These are phyloP conservation scores for Chenopodium formosanum DNA, from an alignment of 148 eudicot genomes.

Conservation along the genomic window DNA sequence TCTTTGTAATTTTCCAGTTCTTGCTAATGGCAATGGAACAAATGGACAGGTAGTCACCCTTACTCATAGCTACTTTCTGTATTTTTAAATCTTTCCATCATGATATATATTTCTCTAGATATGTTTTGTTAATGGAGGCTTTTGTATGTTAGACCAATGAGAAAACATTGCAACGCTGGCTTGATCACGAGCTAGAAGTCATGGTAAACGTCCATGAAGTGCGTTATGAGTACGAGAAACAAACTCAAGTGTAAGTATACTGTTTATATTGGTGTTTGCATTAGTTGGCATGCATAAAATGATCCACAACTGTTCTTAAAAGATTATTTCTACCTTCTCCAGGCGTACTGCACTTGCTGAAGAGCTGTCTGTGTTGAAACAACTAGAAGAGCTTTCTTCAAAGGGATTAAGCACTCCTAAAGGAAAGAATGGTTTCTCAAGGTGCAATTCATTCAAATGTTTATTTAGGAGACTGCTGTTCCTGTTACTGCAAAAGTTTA, in stretches of 20 bases:
- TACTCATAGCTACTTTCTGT: neutral
- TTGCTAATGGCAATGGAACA: constrained; percentile 65
- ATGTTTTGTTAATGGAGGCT: constrained; percentile 5
- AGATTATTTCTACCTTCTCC: constrained; percentile 29
- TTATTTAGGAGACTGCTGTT: neutral
- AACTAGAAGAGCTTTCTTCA: constrained; percentile 78
- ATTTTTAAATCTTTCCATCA: neutral
- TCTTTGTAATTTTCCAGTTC: constrained; percentile 44
- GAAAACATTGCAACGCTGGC: constrained; percentile 93
- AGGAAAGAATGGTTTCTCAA: constrained; percentile 84
- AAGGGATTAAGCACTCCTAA: constrained; percentile 92
- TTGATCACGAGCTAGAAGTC: constrained; percentile 96
- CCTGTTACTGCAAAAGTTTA: constrained; percentile 3
- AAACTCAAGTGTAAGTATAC: constrained; percentile 91
- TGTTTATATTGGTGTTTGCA: neutral
- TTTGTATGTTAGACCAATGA: constrained; percentile 64
- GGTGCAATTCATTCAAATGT: constrained; percentile 39
- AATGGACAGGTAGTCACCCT: constrained; percentile 66
- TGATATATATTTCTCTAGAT: constrained; percentile 3
- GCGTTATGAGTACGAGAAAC: constrained; percentile 92
- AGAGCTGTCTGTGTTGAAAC: constrained; percentile 91
- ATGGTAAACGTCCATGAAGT: constrained; percentile 99
- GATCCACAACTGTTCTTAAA: neutral
- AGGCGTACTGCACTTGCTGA: constrained; percentile 97
- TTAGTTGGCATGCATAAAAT: constrained; percentile 11